Evolutionary conservation across 306 rosid species (phyloP), one percentile per base, ranked within the genome.

Genomic region (Cucumis melo): DNA sequence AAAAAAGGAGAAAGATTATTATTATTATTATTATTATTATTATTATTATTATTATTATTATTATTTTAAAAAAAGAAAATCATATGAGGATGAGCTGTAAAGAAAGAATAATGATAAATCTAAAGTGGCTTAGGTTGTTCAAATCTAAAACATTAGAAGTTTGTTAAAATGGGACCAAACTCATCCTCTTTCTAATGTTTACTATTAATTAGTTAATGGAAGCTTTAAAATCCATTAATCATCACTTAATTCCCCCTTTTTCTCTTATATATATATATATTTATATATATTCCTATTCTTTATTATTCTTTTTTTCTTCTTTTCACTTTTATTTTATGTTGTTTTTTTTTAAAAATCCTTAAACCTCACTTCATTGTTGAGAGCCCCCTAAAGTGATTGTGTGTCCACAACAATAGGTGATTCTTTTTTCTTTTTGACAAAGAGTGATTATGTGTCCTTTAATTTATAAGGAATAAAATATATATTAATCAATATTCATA

Each of bases 181-280:
- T 34, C 51, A 2, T 46, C 15, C 41, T 63, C 15, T 64, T 20
- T 64, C 12, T 64, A 29, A 38, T 64, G 27, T 17, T 64, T 64
- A 50, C 38, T 36, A 64, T 36, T 38, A n/a, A n/a, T n/a, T 64
- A 64, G 15, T 64, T 64, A 36, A 64, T 64, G 50, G 72, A 64
- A 64, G 27, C 72, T 64, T 36, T 64, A 23, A 64, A 64, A 64
- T 64, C 72, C 41, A 64, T 64, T 64, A 64, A 64, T 64, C 72
- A 64, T 64, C 46, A 64, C 24, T 3, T 64, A 63, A 63, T 63
- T 34, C 23, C 2, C 23, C 20, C 8, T 64, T 64, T 64, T 62
- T 62, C 1, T 60, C 29, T 9, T 21, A 48, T 24, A 10, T 29
- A 27, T n/a, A n/a, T n/a, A n/a, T n/a, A n/a, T n/a, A n/a, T n/a